Evolutionary conservation across 495 filamentous ascomycete genomes (phyloP).

Genomic region (Pyrenopolyporus hunteri): DNA sequence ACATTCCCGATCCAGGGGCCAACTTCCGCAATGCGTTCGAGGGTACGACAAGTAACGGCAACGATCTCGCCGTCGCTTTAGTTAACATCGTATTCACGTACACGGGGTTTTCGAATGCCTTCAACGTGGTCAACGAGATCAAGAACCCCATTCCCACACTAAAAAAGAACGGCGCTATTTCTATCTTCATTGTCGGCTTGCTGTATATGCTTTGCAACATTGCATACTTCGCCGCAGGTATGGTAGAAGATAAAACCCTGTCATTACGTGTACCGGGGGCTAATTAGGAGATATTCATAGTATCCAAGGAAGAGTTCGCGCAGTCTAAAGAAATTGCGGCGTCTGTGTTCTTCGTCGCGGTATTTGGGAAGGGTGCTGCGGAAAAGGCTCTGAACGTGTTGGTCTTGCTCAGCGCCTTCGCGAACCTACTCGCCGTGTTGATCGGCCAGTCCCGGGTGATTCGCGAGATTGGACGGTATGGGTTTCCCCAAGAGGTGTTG

Average conservation of each 20-base stretch:
- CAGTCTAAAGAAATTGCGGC: constrained; percentile 62
- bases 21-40: constrained; percentile 66
- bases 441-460: constrained; percentile 64
- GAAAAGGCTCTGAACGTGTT: constrained; percentile 64
- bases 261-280: not conserved
- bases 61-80: constrained; percentile 64
- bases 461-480: constrained; percentile 62
- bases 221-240: constrained; percentile 63
- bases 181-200: constrained; percentile 56
- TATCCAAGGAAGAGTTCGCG: constrained; percentile 59
- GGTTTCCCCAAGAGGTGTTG: not conserved
- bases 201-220: constrained; percentile 68
- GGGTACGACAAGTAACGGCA: constrained; percentile 57
- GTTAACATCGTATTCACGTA: constrained; percentile 70
- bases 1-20: constrained; percentile 58
- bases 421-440: constrained; percentile 65
- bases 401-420: constrained; percentile 67
- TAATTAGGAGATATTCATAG: constrained; percentile 30
- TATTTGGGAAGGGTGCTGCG: constrained; percentile 61
- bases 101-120: constrained; percentile 65
- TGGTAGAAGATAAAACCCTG: not conserved
- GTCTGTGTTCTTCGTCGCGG: constrained; percentile 63
- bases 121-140: constrained; percentile 70
- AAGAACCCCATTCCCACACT: constrained; percentile 52
- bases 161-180: constrained; percentile 60